phyloP scores from a whole-genome alignment of 176 grass and related monocot species.

The Zea luxurians region DNA sequence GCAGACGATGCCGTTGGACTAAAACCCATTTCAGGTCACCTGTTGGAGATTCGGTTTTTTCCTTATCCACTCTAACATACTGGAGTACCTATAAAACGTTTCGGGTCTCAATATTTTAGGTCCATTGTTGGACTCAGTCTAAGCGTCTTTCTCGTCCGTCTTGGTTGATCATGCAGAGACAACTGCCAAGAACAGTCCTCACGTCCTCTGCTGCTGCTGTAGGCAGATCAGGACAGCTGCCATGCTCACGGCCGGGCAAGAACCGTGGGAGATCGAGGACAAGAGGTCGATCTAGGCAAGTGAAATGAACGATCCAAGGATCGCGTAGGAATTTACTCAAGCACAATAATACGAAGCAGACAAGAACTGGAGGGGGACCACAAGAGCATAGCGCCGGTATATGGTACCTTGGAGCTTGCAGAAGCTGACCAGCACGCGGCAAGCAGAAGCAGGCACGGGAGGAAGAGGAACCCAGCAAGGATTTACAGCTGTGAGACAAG shows the following conservation, averaged over 20 bases:
- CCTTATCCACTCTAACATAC: no score
- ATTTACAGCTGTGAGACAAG: not conserved
- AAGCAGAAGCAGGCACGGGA: not conserved
- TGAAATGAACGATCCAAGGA: not conserved
- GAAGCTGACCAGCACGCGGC: not conserved
- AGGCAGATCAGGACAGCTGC: not conserved
- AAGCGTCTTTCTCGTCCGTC: not conserved
- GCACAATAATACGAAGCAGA: not conserved
- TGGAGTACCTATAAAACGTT: no score
- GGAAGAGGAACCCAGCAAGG: not conserved
- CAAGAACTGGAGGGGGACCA: not conserved
- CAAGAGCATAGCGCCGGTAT: not conserved
- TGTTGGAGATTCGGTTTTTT: no score
- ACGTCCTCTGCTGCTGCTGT: not conserved
- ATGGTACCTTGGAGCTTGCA: not conserved
- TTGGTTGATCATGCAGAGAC: not conserved
- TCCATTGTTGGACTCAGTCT: no score
- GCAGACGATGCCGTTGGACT: no score
- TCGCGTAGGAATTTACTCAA: constrained; percentile 1
- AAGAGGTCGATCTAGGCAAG: not conserved
- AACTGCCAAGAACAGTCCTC: not conserved
- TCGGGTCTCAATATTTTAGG: no score
- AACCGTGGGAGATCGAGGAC: not conserved
- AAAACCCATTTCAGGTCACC: no score
- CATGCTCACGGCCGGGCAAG: constrained; percentile 32